These are phyloP conservation scores for Rosa rugosa DNA, from an alignment of 306 rosid species.

Conservation along the genomic window DNA sequence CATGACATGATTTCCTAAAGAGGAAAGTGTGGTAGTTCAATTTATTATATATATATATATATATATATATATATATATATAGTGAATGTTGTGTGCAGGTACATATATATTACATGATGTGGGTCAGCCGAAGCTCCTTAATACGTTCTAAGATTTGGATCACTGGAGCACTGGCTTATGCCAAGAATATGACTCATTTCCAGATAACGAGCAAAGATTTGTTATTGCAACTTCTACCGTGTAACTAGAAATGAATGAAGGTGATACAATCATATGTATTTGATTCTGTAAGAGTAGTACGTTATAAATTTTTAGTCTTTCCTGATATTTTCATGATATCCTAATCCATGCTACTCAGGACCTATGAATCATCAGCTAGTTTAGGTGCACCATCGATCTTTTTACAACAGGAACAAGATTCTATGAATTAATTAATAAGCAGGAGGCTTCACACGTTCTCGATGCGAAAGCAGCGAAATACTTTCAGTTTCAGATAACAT, in stretches of 20 bases:
- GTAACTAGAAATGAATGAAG: not conserved
- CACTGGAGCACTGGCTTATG: not conserved
- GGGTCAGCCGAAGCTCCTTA: constrained; percentile 4
- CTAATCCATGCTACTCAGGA: not conserved
- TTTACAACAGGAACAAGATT: too few species aligned
- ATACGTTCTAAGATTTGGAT: not conserved
- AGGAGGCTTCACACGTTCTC: too few species aligned
- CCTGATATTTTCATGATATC: not conserved
- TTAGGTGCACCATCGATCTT: too few species aligned
- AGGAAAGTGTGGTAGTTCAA: not conserved
- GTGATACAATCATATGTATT: not conserved
- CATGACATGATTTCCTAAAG: not conserved
- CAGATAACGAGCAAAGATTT: not conserved
- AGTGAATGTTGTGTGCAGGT: not conserved
- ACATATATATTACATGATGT: not conserved
- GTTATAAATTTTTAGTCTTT: not conserved
- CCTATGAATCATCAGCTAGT: not conserved
- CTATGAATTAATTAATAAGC: too few species aligned
- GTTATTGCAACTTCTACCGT: not conserved
- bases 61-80: too few species aligned
- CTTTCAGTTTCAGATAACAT: too few species aligned
- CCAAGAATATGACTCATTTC: not conserved
- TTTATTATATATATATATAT: too few species aligned
- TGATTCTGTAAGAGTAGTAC: not conserved
- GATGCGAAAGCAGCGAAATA: too few species aligned